Conservation (phyloP, 164 flowering plant genomes). For the Aristolochia californica region DNA sequence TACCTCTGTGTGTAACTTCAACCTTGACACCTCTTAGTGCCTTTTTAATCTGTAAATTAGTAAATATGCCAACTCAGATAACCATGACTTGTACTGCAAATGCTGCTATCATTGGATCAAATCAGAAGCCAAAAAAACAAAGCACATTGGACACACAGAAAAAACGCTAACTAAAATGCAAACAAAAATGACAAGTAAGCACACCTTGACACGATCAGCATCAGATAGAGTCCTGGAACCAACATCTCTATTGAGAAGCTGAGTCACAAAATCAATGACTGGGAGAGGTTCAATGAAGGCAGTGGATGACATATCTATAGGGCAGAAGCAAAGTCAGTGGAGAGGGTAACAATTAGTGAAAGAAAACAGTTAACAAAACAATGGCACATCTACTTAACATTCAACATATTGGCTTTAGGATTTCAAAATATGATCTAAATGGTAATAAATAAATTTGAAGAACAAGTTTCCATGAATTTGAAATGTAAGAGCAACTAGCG, state of each 20-base stretch:
- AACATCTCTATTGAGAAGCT: slow-evolving; percentile 68
- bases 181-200: not conserved
- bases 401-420: too few relatives aligned
- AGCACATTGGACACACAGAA: not conserved
- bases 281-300: slow-evolving; percentile 95
- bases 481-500: too few relatives aligned
- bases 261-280: slow-evolving; percentile 73
- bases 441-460: too few relatives aligned
- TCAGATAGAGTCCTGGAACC: slow-evolving; percentile 70
- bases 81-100: too few relatives aligned
- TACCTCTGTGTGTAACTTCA: slow-evolving; percentile 75
- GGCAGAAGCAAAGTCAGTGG: not conserved
- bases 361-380: too few relatives aligned
- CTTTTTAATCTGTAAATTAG: slow-evolving; percentile 49
- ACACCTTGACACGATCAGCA: slow-evolving; percentile 86
- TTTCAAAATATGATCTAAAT: too few relatives aligned
- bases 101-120: too few relatives aligned
- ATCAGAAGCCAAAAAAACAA: too few relatives aligned
- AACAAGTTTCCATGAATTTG: too few relatives aligned
- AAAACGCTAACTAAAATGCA: not conserved
- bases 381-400: too few relatives aligned
- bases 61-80: not conserved
- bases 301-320: slow-evolving; percentile 83
- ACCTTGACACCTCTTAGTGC: slow-evolving; percentile 77
- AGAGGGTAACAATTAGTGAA: too few relatives aligned